Conservation (phyloP, 2,329 filamentous ascomycete species). For the Fusarium compactum region DNA sequence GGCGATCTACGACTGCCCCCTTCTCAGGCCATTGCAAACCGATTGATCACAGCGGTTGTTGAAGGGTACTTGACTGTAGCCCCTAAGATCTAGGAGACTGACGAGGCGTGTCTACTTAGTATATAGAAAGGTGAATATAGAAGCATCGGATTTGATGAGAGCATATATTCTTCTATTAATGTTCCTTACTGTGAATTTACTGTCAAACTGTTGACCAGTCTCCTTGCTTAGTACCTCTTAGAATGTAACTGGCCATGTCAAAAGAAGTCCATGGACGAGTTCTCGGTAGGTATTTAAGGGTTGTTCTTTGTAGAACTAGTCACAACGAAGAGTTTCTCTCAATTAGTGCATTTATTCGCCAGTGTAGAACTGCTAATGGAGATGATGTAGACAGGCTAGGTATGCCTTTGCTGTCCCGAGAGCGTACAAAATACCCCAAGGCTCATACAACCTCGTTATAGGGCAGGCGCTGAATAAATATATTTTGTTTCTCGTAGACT, state of each 20-base stretch:
- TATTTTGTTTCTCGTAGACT: no score
- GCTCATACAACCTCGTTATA: background rate
- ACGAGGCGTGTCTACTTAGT: background rate
- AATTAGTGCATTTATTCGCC: background rate
- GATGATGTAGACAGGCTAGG: background rate
- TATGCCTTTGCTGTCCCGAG: background rate
- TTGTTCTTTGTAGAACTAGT: no score
- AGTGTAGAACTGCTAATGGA: background rate
- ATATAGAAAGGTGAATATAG: conserved; percentile 4
- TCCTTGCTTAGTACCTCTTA: background rate
- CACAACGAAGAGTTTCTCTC: background rate
- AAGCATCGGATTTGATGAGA: conserved; percentile 5
- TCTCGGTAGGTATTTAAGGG: background rate
- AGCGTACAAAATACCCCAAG: background rate
- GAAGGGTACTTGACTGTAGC: conserved; percentile 74
- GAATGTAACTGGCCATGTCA: background rate
- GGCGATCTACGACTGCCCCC: conserved; percentile 85
- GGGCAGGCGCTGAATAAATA: no score
- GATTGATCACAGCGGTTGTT: conserved; percentile 83
- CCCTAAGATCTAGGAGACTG: conserved; percentile 61
- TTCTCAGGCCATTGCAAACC: conserved; percentile 90
- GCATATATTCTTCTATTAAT: background rate
- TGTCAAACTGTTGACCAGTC: background rate
- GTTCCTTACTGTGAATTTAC: background rate
- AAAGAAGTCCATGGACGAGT: background rate